Base-by-base conservation (phyloP, 2,329 filamentous ascomycete species). In the Fusarium sp. region DNA sequence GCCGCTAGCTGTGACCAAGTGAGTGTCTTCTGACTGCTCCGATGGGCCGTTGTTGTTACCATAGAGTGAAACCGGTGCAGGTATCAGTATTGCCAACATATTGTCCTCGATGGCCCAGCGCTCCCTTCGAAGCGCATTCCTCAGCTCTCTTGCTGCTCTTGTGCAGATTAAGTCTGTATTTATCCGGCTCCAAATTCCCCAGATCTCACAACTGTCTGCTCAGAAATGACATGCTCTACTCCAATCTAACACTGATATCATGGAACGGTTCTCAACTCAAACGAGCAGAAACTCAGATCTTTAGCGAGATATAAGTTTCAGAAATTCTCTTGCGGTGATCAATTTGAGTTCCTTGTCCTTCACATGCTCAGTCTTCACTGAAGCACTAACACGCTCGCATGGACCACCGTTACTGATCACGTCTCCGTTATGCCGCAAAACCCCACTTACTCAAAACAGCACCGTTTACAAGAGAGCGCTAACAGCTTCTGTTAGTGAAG, bases 401-500 rank as follows among this genome's bases (percentile, higher is more conserved):
- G 23, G 37, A 38, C 42, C n/a, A 46, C 50, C 67, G 40, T 62
- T 40, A 28, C 23, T 47, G 21, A 32, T 12, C 50, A 30, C n/a
- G 30, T 42, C 25, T 69, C 67, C 66, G 67, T 70, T 64, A 32
- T 25, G 66, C 28, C 25, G 10, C 25, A 6, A 40, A 21, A 52
- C 66, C 67, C 67, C 62, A 71, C 62, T 35, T 71, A 37, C 68
- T 58, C 1, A 54, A 70, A 66, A 16, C 16, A 23, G 60, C 18
- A 65, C 67, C 67, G 67, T 70, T 70, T 54, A 21, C 13, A 21
- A 6, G 12, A 16, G 8, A 18, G 11, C 7, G 33, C 13, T 18
- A 50, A 28, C 37, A 30, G 13, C 16, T n/a, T 30, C 28, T 25
- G 60, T 60, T 60, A 70, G 67, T 25, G 23, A 18, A 9, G 3